Percentiles rank a stretch among this genome's conserved stretches.
Conservation (phyloP, 495 filamentous ascomycete genomes). For the Penicillium coffeae region DNA sequence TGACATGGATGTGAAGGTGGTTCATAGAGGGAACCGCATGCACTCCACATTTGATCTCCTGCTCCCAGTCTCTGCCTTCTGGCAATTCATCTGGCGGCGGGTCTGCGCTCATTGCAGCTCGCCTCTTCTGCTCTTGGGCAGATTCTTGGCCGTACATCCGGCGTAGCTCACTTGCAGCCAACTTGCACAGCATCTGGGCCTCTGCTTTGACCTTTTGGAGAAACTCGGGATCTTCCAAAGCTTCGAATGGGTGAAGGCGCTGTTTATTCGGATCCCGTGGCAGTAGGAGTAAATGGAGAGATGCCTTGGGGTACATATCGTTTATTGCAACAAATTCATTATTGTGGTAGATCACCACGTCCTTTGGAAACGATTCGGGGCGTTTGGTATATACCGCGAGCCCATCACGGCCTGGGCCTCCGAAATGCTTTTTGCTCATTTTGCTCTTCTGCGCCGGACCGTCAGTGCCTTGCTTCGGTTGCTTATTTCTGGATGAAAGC, state of each 20-base stretch:
- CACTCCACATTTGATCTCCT: slow-evolving; percentile 72
- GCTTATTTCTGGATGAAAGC: slow-evolving; percentile 58
- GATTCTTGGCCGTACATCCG: slow-evolving; percentile 64
- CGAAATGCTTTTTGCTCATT: slow-evolving; percentile 18
- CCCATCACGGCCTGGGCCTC: slow-evolving; percentile 51
- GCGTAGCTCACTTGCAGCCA: slow-evolving; percentile 74
- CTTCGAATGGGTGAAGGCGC: slow-evolving; percentile 70
- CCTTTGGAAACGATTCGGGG: slow-evolving; percentile 58
- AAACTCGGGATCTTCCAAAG: slow-evolving; percentile 69
- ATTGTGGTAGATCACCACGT: slow-evolving; percentile 64
- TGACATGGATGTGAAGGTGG: slow-evolving; percentile 86
- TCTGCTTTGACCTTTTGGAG: slow-evolving; percentile 60
- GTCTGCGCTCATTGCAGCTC: slow-evolving; percentile 49
- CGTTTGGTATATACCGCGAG: slow-evolving; percentile 69
- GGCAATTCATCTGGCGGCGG: slow-evolving; percentile 53
- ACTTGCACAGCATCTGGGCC: slow-evolving; percentile 52
- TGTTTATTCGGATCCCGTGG: slow-evolving; percentile 64
- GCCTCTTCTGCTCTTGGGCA: slow-evolving; percentile 52
- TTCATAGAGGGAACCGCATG: slow-evolving; percentile 90
- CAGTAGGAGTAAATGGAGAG: slow-evolving; percentile 80
- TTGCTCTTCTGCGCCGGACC: neutral
- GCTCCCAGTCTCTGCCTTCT: slow-evolving; percentile 69
- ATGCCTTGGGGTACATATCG: slow-evolving; percentile 81
- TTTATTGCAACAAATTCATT: slow-evolving; percentile 73
- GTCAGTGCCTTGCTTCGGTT: slow-evolving; percentile 28